Evolutionary conservation across 257 asterid genomes (phyloP).

Genomic region (Ilex asprella): DNA sequence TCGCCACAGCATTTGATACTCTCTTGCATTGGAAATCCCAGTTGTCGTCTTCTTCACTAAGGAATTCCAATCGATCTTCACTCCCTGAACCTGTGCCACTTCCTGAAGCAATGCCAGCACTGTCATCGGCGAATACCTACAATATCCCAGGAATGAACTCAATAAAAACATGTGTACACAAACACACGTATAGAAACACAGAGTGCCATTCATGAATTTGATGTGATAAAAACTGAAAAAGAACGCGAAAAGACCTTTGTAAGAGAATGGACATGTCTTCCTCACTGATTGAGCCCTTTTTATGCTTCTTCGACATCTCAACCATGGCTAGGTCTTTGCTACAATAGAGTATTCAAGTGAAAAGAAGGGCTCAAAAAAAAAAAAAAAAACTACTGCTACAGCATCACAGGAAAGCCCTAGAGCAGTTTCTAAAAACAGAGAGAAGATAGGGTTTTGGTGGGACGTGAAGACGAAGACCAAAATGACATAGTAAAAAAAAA

Average conservation of each 20-base stretch:
- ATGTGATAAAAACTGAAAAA: not conserved
- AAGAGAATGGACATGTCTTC: slow-evolving; percentile 43
- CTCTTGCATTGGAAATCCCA: slow-evolving; percentile 68
- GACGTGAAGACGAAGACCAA: too few relatives aligned
- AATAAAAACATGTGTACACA: not conserved
- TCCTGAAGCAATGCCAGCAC: slow-evolving; percentile 68
- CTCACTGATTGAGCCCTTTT: slow-evolving; percentile 51
- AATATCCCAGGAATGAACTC: not conserved
- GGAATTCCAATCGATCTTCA: slow-evolving; percentile 66
- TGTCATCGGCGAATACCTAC: slow-evolving; percentile 54
- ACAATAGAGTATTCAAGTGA: too few relatives aligned
- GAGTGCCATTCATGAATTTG: too few relatives aligned
- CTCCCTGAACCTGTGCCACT: slow-evolving; percentile 49
- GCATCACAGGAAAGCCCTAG: too few relatives aligned
- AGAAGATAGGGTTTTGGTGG: too few relatives aligned
- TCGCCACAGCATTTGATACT: slow-evolving; percentile 84
- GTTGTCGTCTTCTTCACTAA: slow-evolving; percentile 60
- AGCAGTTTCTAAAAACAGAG: too few relatives aligned
- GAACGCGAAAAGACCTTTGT: slow-evolving; percentile 37
- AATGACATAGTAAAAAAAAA: too few relatives aligned
- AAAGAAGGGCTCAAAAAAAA: too few relatives aligned
- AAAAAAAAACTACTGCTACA: too few relatives aligned
- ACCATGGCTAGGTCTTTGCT: slow-evolving; percentile 23
- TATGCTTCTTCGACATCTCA: slow-evolving; percentile 48
- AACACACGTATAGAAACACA: not conserved